Base-by-base conservation (phyloP, 257 asterid genomes). In the Ligustrum vulgare region DNA sequence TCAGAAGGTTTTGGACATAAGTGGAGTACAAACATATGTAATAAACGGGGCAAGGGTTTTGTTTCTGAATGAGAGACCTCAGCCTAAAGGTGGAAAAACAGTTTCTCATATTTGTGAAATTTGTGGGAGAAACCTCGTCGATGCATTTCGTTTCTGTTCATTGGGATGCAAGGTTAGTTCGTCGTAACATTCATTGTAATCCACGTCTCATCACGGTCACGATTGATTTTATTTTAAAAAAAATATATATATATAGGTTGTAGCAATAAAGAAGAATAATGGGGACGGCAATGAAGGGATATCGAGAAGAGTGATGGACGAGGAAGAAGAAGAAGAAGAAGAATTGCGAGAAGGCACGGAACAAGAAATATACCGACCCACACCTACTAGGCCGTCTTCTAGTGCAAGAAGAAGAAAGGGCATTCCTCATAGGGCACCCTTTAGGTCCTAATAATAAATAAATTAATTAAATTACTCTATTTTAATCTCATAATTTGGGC, bases 21-120 rank as follows among this genome's bases (percentile, higher is more conserved):
- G 96, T 35, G 98, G 97, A 7, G 98, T 94, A n/a, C 99, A 94
- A 51, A 91, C 98, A 0, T 94, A 94, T 79, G 98, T 93, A 22
- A 94, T 94, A 43, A 94, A 94, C 77, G 89, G 99, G 60, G 99
- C 99, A 1, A 92, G 97, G 86, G 99, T 94, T 81, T 79, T 94
- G 85, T 94, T 94, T 77, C 85, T 94, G 67, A 94, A 94, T 31
- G 96, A 94, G 76, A 84, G 99, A 78, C 99, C 98, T 39, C 98
- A 89, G 80, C 98, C 98, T 1, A 94, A 88, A 72, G 86, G 86
- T 22, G 98, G 96, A 12, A 92, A 91, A 43, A 88, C 90, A 15
- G 91, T 87, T 65, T 85, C 98, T 70, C 98, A 94, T 75, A 64
- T 89, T 72, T 94, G 99, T 75, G 88, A 91, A 78, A 89, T 89